Percentiles rank a stretch among this genome's conserved stretches.
phyloP scores from a whole-genome alignment of 2,329 filamentous ascomycete species.

The Cladosporium phlei region DNA sequence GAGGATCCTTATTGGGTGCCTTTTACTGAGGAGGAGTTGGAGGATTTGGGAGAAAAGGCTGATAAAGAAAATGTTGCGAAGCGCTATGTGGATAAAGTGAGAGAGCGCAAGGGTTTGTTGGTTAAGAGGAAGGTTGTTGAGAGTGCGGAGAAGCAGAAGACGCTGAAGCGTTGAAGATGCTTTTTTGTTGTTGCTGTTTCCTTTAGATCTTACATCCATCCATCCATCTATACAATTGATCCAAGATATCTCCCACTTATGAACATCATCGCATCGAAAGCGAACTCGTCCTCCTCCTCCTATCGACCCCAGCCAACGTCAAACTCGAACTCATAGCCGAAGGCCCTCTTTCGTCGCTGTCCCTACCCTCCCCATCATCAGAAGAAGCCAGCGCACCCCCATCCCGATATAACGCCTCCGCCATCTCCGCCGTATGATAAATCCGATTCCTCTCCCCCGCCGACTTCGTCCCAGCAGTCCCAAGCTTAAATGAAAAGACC shows the following conservation, averaged over 20 bases:
- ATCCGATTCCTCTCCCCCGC: conserved; percentile 15
- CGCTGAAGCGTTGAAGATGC: conserved; percentile 59
- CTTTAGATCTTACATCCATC: background rate
- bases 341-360: background rate
- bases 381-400: background rate
- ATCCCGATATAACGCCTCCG: conserved; percentile 15
- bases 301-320: background rate
- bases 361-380: too few species aligned
- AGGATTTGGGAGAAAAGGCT: conserved; percentile 89
- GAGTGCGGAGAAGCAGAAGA: conserved; percentile 90
- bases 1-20: conserved; percentile 98
- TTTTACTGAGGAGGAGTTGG: conserved; percentile 90
- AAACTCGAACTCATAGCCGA: background rate
- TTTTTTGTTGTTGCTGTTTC: background rate
- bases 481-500: background rate
- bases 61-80: conserved; percentile 95
- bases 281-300: background rate
- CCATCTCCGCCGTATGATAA: conserved; percentile 17
- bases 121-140: conserved; percentile 67
- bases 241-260: too few species aligned
- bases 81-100: conserved; percentile 87
- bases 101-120: conserved; percentile 79
- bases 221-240: too few species aligned
- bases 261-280: too few species aligned
- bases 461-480: conserved; percentile 9